Conservation (phyloP, 2,329 filamentous ascomycete species). For the Venturia pyrina region DNA sequence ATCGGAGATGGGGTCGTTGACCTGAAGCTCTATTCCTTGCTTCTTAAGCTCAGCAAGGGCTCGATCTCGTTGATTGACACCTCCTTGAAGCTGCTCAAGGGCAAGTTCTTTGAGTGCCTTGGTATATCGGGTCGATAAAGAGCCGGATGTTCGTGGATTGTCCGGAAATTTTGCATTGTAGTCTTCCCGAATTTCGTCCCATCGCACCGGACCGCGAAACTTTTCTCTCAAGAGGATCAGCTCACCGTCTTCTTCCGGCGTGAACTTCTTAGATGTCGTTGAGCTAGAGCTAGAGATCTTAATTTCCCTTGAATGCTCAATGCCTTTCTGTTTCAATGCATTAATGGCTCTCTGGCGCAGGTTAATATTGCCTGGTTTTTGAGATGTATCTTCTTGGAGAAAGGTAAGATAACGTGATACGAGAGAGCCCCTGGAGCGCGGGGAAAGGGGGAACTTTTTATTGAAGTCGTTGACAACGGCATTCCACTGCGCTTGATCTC, state of each 20-base stretch:
- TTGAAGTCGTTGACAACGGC: background rate
- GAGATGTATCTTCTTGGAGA: background rate
- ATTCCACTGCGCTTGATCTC: background rate
- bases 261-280: background rate
- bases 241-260: constrained; percentile 4
- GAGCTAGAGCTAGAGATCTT: background rate
- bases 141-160: background rate
- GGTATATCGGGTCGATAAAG: background rate
- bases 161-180: background rate
- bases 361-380: background rate
- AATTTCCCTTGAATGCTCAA: background rate
- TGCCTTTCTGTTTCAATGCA: background rate
- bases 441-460: background rate
- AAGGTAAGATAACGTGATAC: background rate
- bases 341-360: background rate
- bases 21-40: background rate
- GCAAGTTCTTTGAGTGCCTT: background rate
- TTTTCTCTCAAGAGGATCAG: constrained; percentile 1
- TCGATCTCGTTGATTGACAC: background rate
- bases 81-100: background rate
- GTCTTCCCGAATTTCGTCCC: background rate
- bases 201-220: background rate
- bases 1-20: background rate
- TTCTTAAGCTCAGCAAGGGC: background rate
- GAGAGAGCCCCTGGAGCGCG: background rate